Conservation (phyloP, 2,329 filamentous ascomycete genomes). For the Nothophoma quercina region DNA sequence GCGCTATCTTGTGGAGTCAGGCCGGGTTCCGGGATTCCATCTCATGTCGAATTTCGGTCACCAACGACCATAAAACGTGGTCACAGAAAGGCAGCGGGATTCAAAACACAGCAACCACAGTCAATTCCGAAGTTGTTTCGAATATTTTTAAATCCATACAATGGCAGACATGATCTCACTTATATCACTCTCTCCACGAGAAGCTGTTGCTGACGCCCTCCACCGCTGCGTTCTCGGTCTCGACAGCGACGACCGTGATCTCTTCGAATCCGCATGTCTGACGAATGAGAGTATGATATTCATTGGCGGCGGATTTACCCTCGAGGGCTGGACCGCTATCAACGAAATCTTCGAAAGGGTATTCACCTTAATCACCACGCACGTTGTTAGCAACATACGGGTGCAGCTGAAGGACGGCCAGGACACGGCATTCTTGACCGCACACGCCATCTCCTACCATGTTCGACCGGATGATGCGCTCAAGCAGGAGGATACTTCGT, state of each 20-base stretch:
- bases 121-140: too few species aligned
- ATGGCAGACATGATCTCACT: slow-evolving; percentile 20
- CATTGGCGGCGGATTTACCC: slow-evolving; percentile 18
- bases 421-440: slow-evolving; percentile 27
- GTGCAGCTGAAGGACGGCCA: slow-evolving; percentile 25
- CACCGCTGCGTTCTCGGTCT: slow-evolving; percentile 32
- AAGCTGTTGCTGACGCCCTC: slow-evolving; percentile 34
- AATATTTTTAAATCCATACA: too few species aligned
- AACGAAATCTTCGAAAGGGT: slow-evolving; percentile 24
- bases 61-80: too few species aligned
- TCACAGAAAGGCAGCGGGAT: too few species aligned
- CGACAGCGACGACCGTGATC: slow-evolving; percentile 29
- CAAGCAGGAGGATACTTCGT: slow-evolving; percentile 25
- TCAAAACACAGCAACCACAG: too few species aligned
- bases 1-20: too few species aligned
- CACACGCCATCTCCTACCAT: slow-evolving; percentile 31
- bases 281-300: slow-evolving; percentile 27
- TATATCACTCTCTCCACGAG: slow-evolving; percentile 24
- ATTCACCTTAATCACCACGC: slow-evolving; percentile 31
- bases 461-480: slow-evolving; percentile 29
- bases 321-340: slow-evolving; percentile 28
- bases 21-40: too few species aligned
- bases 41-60: too few species aligned
- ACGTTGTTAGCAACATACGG: slow-evolving; percentile 34
- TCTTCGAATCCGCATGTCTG: slow-evolving; percentile 33